Percentiles rank a stretch among this genome's conserved stretches.
Conservation (phyloP, 129 eudicot genomes). For the Ambrosia trifida region DNA sequence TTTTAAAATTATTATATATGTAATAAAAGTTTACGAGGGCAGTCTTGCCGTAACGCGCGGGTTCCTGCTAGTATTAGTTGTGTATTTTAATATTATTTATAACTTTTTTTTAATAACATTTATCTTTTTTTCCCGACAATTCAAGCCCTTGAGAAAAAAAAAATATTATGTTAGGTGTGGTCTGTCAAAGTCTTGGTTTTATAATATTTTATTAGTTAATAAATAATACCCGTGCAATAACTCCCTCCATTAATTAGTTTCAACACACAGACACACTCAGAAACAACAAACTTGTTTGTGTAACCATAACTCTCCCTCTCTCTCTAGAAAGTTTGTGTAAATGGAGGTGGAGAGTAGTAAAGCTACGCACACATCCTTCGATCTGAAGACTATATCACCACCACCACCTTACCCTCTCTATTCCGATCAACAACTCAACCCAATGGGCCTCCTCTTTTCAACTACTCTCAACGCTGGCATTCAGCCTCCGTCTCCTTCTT, state of each 20-base stretch:
- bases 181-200: too few species aligned
- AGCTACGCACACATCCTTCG: conserved; percentile 23
- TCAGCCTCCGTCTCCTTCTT: background rate
- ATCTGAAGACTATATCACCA: conserved; percentile 23
- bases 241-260: conserved; percentile 5
- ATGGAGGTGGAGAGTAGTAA: conserved; percentile 44
- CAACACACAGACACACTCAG: background rate
- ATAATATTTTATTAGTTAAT: too few species aligned
- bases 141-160: too few species aligned
- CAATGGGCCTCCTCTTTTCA: conserved; percentile 18
- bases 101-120: too few species aligned
- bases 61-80: too few species aligned
- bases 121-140: too few species aligned
- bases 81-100: too few species aligned
- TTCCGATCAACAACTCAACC: background rate
- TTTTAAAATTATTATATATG: too few species aligned
- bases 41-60: too few species aligned
- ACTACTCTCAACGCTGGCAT: conserved; percentile 13
- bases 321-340: background rate
- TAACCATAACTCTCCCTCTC: background rate
- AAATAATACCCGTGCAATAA: background rate
- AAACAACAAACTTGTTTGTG: too few species aligned
- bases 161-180: too few species aligned
- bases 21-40: too few species aligned
- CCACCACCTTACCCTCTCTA: conserved; percentile 13